Evolutionary conservation across 495 filamentous ascomycete genomes (phyloP).

Genomic region (Aspergillus baeticus): DNA sequence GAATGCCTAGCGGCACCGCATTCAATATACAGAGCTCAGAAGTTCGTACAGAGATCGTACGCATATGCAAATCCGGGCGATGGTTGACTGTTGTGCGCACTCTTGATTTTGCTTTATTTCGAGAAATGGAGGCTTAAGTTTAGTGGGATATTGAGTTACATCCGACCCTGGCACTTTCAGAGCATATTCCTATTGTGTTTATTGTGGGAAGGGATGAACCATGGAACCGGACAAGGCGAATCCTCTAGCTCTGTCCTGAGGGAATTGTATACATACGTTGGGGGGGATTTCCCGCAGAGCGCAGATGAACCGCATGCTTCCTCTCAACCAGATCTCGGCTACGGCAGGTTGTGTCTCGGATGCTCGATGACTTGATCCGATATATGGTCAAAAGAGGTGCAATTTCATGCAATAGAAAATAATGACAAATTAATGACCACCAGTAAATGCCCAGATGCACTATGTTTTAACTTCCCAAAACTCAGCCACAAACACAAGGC

Average conservation of each 20-base stretch:
- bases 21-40: neutral
- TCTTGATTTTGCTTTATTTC: neutral
- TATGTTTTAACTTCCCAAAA: neutral
- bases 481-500: neutral
- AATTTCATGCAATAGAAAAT: neutral
- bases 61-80: constrained; percentile 9
- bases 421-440: neutral
- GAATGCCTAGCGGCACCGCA: neutral
- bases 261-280: neutral
- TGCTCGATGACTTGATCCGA: neutral
- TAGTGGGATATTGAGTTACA: neutral
- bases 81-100: neutral
- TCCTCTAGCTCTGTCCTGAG: neutral
- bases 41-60: constrained; percentile 12
- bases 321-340: neutral
- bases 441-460: neutral
- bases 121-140: constrained; percentile 5
- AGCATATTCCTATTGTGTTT: constrained; percentile 6
- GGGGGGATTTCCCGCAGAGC: neutral
- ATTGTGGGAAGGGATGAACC: neutral
- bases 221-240: constrained; percentile 4
- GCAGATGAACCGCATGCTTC: neutral
- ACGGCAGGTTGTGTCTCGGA: too few species aligned
- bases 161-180: neutral
- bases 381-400: neutral